Percentiles rank a stretch among this genome's conserved stretches.
phyloP scores from a whole-genome alignment of 306 rosid species.

The Crataegus laevigata region DNA sequence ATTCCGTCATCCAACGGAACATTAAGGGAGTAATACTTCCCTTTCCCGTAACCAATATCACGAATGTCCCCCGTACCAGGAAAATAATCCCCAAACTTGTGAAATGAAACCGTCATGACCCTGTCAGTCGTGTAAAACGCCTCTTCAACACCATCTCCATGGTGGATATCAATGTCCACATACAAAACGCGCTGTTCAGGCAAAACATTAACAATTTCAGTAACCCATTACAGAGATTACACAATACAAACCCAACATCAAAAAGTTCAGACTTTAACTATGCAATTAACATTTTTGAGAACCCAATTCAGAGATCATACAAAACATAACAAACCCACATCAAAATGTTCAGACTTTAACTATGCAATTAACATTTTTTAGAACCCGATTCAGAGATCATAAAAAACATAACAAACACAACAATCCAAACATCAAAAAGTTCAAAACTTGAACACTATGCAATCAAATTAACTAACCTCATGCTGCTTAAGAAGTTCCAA shows the following conservation, averaged over 20 bases:
- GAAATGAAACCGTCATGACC: constrained; percentile 91
- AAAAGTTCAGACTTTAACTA: neutral
- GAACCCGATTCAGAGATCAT: neutral
- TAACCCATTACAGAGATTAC: neutral
- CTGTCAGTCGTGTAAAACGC: constrained; percentile 86
- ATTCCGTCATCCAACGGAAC: constrained; percentile 88
- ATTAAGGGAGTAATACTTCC: constrained; percentile 81
- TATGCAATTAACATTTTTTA: neutral
- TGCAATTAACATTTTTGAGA: neutral
- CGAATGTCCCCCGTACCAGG: constrained; percentile 84
- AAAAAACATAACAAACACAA: neutral
- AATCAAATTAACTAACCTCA: constrained; percentile 42
- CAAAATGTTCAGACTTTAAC: neutral
- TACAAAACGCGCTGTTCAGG: constrained; percentile 65
- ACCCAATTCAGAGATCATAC: neutral
- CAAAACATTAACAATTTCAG: neutral
- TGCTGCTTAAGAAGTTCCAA: constrained; percentile 80
- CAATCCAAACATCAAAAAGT: neutral
- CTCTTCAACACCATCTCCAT: constrained; percentile 90
- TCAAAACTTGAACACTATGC: neutral
- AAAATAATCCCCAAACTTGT: constrained; percentile 84
- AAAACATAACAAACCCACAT: neutral
- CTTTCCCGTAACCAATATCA: constrained; percentile 71
- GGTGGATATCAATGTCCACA: constrained; percentile 87
- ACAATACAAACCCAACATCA: neutral